Evolutionary conservation across 768 basidiomycete genomes (phyloP).

Genomic region (Steccherinum ochraceum): DNA sequence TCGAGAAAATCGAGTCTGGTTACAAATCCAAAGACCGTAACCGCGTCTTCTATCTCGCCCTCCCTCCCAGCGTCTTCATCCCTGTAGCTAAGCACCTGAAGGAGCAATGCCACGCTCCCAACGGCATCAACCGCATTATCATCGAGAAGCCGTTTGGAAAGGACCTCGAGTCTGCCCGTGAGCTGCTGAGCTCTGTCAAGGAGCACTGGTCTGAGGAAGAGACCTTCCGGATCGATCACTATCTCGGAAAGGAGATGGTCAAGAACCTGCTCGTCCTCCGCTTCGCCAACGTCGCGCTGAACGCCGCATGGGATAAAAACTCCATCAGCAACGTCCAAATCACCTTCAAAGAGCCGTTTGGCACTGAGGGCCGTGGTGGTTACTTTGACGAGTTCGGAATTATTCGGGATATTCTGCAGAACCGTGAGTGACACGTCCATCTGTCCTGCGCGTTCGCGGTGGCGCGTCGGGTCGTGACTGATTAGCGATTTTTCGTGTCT

Average conservation of each 20-base stretch:
- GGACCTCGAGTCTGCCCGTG: constrained; percentile 78
- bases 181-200: constrained; percentile 75
- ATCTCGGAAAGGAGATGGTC: constrained; percentile 99
- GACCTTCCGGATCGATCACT: constrained; percentile 99
- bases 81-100: constrained; percentile 81
- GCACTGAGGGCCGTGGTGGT: constrained; percentile 99
- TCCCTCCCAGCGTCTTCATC: constrained; percentile 95
- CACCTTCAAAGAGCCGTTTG: constrained; percentile 99
- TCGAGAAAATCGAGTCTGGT: constrained; percentile 70
- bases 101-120: constrained; percentile 67
- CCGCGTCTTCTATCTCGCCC: constrained; percentile 94
- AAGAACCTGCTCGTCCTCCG: constrained; percentile 96
- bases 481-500: not conserved
- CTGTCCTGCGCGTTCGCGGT: constrained; percentile 1
- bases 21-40: constrained; percentile 62
- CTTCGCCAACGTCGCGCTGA: constrained; percentile 90
- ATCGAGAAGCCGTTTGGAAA: constrained; percentile 99
- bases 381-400: constrained; percentile 99
- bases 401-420: constrained; percentile 95
- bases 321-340: constrained; percentile 96
- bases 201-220: constrained; percentile 92
- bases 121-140: constrained; percentile 85
- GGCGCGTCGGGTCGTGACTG: not conserved
- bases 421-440: constrained; percentile 67
- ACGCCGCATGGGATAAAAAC: constrained; percentile 91